Conservation (phyloP, 257 asterid genomes). For the Striga asiatica region DNA sequence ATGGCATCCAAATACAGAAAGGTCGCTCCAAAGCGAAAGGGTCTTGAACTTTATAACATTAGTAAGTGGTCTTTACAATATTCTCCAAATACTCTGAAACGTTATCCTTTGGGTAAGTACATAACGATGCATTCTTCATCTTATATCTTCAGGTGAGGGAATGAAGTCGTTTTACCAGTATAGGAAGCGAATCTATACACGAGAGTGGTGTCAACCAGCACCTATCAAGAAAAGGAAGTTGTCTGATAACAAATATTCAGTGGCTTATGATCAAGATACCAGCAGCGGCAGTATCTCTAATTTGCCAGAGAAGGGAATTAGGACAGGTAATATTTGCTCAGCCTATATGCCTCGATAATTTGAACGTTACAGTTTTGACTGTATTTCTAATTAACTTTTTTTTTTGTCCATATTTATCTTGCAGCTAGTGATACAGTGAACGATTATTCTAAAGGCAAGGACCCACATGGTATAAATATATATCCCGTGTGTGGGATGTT, state of each 20-base stretch:
- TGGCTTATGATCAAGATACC: conserved; percentile 43
- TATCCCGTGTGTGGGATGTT: neutral
- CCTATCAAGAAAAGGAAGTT: conserved; percentile 72
- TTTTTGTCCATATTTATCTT: conserved; percentile 9
- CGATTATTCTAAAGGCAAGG: conserved; percentile 37
- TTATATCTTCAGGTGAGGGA: conserved; percentile 41
- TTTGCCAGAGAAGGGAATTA: conserved; percentile 41
- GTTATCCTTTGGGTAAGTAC: neutral
- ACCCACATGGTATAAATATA: conserved; percentile 41
- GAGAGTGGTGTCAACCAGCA: conserved; percentile 39
- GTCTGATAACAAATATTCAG: conserved; percentile 32
- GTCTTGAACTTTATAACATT: conserved; percentile 36
- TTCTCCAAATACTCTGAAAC: neutral
- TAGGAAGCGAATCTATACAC: conserved; percentile 45
- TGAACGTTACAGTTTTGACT: conserved; percentile 3
- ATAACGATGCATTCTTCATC: neutral
- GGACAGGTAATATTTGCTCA: conserved; percentile 27
- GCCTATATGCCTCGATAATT: conserved; percentile 10
- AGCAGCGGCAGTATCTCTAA: conserved; percentile 57
- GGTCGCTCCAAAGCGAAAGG: conserved; percentile 56
- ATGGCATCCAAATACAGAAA: conserved; percentile 62
- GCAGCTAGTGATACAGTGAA: conserved; percentile 42
- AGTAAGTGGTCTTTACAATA: conserved; percentile 35
- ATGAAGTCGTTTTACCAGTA: conserved; percentile 48
- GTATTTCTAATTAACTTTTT: conserved; percentile 14